Conservation (phyloP, 1,284 basidiomycete genomes). For the Leccinum colubrinum region DNA sequence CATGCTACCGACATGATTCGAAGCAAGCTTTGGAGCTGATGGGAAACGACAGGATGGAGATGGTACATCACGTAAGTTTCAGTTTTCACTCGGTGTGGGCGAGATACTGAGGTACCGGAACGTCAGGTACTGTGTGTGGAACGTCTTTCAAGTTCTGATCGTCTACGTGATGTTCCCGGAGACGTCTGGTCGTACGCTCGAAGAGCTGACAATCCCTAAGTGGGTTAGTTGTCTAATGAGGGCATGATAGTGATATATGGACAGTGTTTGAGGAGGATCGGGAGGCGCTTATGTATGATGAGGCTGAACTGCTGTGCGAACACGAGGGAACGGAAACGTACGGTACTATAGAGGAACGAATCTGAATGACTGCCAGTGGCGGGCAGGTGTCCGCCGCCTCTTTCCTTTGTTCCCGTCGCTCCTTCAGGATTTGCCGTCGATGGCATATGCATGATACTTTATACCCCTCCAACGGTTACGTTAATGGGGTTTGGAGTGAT, state of each 20-base stretch:
- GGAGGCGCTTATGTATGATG: neutral
- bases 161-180: neutral
- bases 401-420: too few relatives aligned
- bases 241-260: neutral
- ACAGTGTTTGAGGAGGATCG: neutral
- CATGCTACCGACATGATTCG: neutral
- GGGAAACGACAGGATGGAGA: neutral
- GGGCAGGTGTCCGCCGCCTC: neutral
- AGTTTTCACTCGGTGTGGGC: neutral
- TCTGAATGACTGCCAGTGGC: neutral
- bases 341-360: neutral
- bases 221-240: neutral
- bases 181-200: neutral
- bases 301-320: neutral
- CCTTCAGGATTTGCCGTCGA: constrained; percentile 6
- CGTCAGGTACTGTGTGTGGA: neutral
- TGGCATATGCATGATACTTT: constrained; percentile 9
- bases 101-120: neutral
- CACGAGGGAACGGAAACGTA: neutral
- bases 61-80: neutral
- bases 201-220: neutral
- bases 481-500: constrained; percentile 8
- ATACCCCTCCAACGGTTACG: neutral
- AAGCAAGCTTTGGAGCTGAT: neutral
- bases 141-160: neutral